A percentile compares a stretch with the other conserved stretches of the same genome.
Evolutionary conservation across 768 basidiomycete species (phyloP).

Genomic region (Auriscalpium microsporum): DNA sequence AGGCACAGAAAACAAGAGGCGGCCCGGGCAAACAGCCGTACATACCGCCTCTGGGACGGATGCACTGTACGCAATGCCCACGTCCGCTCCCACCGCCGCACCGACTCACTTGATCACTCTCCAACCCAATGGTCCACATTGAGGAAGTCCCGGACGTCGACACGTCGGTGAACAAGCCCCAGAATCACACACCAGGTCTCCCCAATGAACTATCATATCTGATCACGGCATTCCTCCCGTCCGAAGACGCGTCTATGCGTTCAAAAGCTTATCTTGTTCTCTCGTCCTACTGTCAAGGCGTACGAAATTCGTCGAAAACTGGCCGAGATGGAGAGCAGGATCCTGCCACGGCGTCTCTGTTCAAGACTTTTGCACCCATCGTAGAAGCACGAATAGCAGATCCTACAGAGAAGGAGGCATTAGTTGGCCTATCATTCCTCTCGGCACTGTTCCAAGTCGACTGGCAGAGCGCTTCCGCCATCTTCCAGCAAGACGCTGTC

Average conservation of each 20-base stretch:
- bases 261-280: conserved; percentile 67
- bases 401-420: conserved; percentile 41
- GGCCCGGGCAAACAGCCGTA: background rate
- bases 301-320: conserved; percentile 31
- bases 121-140: no score
- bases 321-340: conserved; percentile 31
- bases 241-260: conserved; percentile 23
- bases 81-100: background rate
- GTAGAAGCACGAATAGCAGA: conserved; percentile 46
- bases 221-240: conserved; percentile 9
- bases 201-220: conserved; percentile 13
- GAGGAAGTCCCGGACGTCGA: conserved; percentile 26
- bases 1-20: background rate
- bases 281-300: conserved; percentile 58
- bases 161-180: background rate
- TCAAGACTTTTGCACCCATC: conserved; percentile 40
- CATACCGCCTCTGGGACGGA: background rate
- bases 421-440: conserved; percentile 57
- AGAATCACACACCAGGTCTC: conserved; percentile 8
- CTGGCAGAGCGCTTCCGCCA: conserved; percentile 50
- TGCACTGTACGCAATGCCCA: no score
- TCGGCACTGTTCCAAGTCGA: conserved; percentile 84
- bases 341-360: conserved; percentile 41
- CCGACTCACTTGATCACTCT: background rate
- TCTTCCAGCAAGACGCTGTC: conserved; percentile 58